phyloP scores from a whole-genome alignment of 1,139 yeast species.

The Geotrichum citri-aurantii region DNA sequence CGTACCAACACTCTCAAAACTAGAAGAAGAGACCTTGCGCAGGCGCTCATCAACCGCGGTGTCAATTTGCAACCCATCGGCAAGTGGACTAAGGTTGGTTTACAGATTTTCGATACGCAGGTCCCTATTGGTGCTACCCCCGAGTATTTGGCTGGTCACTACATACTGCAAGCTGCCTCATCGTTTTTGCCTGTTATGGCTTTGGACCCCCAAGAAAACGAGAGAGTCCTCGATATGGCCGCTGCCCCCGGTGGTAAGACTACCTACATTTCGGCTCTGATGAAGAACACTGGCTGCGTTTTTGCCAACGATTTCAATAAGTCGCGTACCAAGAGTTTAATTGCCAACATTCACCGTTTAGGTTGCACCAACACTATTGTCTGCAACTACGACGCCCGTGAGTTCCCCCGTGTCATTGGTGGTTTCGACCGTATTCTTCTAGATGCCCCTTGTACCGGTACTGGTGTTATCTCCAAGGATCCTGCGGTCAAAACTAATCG shows the following conservation, averaged over 20 bases:
- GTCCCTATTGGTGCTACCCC: constrained; percentile 99
- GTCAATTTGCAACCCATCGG: constrained; percentile 97
- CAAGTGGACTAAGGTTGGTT: constrained; percentile 95
- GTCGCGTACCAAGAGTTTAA: constrained; percentile 90
- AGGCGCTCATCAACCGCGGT: constrained; percentile 90
- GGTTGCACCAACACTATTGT: constrained; percentile 97
- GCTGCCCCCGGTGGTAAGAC: constrained; percentile 99
- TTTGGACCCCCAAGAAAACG: constrained; percentile 90
- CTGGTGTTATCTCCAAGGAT: constrained; percentile 98
- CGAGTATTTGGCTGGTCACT: constrained; percentile 96
- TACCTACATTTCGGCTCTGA: constrained; percentile 88
- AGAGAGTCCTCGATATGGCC: constrained; percentile 96
- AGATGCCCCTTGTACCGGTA: constrained; percentile 99
- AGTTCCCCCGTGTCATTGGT: constrained; percentile 96
- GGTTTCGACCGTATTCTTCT: constrained; percentile 92
- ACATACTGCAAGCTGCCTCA: constrained; percentile 96
- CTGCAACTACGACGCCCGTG: constrained; percentile 97
- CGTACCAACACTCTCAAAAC: constrained; percentile 94
- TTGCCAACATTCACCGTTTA: constrained; percentile 94
- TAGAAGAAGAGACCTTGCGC: constrained; percentile 93
- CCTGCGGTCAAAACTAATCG: constrained; percentile 90
- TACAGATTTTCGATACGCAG: constrained; percentile 94
- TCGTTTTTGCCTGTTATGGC: constrained; percentile 98
- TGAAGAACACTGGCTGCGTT: constrained; percentile 97
- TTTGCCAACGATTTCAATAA: constrained; percentile 97